phyloP scores from a whole-genome alignment of 495 filamentous ascomycete genomes.

The Trichocladium uniseriatum region DNA sequence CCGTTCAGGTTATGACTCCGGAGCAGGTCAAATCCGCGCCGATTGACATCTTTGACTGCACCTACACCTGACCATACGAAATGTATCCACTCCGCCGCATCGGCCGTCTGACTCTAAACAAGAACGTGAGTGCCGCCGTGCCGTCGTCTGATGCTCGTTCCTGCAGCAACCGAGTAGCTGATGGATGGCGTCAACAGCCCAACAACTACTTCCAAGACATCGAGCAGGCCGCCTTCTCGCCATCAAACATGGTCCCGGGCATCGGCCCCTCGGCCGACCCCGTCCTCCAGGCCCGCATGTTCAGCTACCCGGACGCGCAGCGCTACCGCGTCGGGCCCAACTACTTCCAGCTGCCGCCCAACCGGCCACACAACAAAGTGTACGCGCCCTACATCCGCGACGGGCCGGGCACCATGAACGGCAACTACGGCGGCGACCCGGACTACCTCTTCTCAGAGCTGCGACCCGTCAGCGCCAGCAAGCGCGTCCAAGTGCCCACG shows the following conservation, averaged over 20 bases:
- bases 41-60: conserved; percentile 81
- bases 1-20: conserved; percentile 66
- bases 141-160: no score
- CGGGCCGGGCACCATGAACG: no score
- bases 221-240: conserved; percentile 82
- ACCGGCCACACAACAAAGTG: no score
- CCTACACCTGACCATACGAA: conserved; percentile 86
- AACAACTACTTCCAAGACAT: conserved; percentile 84
- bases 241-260: conserved; percentile 69
- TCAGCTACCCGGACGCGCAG: conserved; percentile 84
- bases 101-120: conserved; percentile 73
- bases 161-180: no score
- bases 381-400: no score
- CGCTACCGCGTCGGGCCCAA: conserved; percentile 73
- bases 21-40: conserved; percentile 59
- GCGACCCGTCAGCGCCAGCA: no score
- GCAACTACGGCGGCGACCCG: no score
- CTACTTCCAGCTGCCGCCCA: conserved; percentile 81
- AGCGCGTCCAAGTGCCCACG: no score
- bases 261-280: conserved; percentile 84
- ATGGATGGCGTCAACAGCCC: no score
- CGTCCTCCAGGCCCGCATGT: conserved; percentile 73
- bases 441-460: no score
- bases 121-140: no score
- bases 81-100: conserved; percentile 70